phyloP scores from a whole-genome alignment of 1,284 basidiomycete genomes.

The Rhodotorula sp. region DNA sequence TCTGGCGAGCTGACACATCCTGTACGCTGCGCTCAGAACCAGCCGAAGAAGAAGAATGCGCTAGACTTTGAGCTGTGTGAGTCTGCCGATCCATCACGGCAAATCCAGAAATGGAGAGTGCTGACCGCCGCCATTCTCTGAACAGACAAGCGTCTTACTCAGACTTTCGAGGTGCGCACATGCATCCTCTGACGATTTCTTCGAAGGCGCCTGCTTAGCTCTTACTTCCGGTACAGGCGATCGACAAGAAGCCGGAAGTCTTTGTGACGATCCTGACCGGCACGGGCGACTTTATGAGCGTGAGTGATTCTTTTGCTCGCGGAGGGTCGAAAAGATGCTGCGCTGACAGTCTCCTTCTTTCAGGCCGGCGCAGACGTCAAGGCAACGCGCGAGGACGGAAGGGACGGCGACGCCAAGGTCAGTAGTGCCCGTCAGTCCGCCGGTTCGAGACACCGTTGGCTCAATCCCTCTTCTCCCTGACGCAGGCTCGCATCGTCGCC shows the following conservation, averaged over 20 bases:
- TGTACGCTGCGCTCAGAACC: slow-evolving; percentile 11
- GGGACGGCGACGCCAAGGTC: slow-evolving; percentile 11
- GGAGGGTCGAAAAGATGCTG: neutral
- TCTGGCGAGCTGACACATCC: too few species aligned
- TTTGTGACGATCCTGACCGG: slow-evolving; percentile 35
- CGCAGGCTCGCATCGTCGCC: slow-evolving; percentile 17
- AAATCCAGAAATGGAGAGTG: neutral
- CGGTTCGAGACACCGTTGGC: neutral
- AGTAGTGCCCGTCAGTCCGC: neutral
- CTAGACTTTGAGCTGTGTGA: slow-evolving; percentile 26
- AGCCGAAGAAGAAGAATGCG: slow-evolving; percentile 36
- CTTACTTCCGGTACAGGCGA: neutral
- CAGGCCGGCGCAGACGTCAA: slow-evolving; percentile 39
- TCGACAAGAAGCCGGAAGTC: slow-evolving; percentile 24
- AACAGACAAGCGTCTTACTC: slow-evolving; percentile 9
- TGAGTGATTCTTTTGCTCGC: neutral
- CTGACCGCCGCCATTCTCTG: neutral
- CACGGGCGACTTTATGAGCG: slow-evolving; percentile 33
- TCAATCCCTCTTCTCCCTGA: too few species aligned
- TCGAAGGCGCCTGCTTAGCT: accelerated
- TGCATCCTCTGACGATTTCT: neutral
- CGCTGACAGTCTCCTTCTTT: too few species aligned
- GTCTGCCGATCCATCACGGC: neutral
- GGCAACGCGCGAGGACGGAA: slow-evolving; percentile 10
- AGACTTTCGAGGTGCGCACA: slow-evolving; percentile 4